Evolutionary conservation across 2,329 filamentous ascomycete genomes (phyloP).

Genomic region (Alternaria atra): DNA sequence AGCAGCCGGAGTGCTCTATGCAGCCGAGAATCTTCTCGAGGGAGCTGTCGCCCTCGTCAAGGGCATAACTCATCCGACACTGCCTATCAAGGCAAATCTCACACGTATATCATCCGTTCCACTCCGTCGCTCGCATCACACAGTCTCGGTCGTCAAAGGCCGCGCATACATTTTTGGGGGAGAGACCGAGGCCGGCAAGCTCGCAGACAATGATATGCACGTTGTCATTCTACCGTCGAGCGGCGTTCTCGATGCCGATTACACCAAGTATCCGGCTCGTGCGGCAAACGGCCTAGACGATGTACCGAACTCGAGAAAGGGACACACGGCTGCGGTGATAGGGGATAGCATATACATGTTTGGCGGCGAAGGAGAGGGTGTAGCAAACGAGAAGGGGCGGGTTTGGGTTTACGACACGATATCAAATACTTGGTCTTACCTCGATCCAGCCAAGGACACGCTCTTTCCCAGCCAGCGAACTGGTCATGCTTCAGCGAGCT

Average conservation of each 20-base stretch:
- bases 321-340: conserved; percentile 55
- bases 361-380: conserved; percentile 49
- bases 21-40: conserved; percentile 47
- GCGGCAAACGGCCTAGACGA: conserved; percentile 38
- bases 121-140: conserved; percentile 61
- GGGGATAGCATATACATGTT: conserved; percentile 58
- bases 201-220: conserved; percentile 63
- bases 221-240: conserved; percentile 61
- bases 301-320: conserved; percentile 52
- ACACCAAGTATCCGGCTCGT: conserved; percentile 48
- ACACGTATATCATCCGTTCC: conserved; percentile 56
- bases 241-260: conserved; percentile 55
- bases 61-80: conserved; percentile 58
- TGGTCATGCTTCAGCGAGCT: conserved; percentile 50
- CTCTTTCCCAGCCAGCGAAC: conserved; percentile 42
- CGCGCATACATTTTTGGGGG: conserved; percentile 67
- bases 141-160: conserved; percentile 62
- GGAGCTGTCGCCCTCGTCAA: conserved; percentile 59
- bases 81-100: conserved; percentile 62
- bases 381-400: conserved; percentile 47
- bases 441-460: conserved; percentile 46
- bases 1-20: conserved; percentile 50
- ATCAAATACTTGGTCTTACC: conserved; percentile 52
- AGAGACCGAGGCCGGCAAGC: conserved; percentile 47
- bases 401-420: conserved; percentile 58